Conservation (phyloP, 2,329 filamentous ascomycete genomes). For the Aspergillus novofumigatus region DNA sequence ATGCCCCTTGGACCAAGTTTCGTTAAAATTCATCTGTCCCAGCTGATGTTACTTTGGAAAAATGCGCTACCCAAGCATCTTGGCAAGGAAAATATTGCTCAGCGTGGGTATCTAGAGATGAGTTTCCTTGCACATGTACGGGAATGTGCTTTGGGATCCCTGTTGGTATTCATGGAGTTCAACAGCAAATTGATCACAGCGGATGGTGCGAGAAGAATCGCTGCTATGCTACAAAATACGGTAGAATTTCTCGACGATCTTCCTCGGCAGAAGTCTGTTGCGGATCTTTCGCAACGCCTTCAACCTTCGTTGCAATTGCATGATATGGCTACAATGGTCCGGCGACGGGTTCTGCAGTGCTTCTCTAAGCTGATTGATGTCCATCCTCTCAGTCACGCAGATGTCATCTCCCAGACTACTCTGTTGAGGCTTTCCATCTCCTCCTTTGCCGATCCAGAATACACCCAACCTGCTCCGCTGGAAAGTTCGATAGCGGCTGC, state of each 20-base stretch:
- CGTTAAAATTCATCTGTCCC: slow-evolving; percentile 95
- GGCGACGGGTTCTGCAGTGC: slow-evolving; percentile 87
- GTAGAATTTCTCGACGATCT: slow-evolving; percentile 82
- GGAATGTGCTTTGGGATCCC: slow-evolving; percentile 87
- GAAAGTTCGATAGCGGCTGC: slow-evolving; percentile 90
- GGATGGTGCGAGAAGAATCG: slow-evolving; percentile 89
- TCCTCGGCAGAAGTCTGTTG: slow-evolving; percentile 75
- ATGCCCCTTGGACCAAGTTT: slow-evolving; percentile 98
- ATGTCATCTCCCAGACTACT: slow-evolving; percentile 85
- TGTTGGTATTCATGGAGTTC: slow-evolving; percentile 87
- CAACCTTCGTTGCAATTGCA: slow-evolving; percentile 82
- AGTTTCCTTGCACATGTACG: slow-evolving; percentile 92
- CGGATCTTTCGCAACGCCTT: slow-evolving; percentile 79
- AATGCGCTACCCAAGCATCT: slow-evolving; percentile 92
- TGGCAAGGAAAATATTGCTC: slow-evolving; percentile 83
- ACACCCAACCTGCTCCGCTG: slow-evolving; percentile 64
- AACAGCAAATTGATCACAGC: slow-evolving; percentile 88
- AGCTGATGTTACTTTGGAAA: slow-evolving; percentile 91
- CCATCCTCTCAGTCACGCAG: slow-evolving; percentile 77
- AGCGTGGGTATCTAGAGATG: slow-evolving; percentile 79
- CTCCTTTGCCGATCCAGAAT: slow-evolving; percentile 88
- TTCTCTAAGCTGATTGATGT: slow-evolving; percentile 88
- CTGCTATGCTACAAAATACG: slow-evolving; percentile 92
- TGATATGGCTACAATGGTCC: slow-evolving; percentile 89
- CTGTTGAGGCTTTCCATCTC: slow-evolving; percentile 84